phyloP scores from a whole-genome alignment of 2,329 filamentous ascomycete genomes.

The Trichocomaceae sp. region DNA sequence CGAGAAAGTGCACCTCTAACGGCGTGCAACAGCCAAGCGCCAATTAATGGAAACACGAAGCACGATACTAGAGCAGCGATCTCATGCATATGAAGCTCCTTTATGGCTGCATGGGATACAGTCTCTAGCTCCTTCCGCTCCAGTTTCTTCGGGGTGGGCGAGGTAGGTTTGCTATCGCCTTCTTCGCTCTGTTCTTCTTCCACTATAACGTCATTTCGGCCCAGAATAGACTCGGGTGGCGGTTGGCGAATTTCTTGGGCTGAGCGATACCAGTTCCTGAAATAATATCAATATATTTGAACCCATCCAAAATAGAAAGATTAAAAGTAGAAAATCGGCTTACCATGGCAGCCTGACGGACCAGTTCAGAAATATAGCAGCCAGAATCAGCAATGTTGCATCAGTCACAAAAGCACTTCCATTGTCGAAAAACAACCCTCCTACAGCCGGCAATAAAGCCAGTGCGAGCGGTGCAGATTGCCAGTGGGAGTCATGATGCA shows the following conservation, averaged over 20 bases:
- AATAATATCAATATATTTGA: conserved; percentile 12
- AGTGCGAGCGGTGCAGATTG: conserved; percentile 75
- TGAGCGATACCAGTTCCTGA: conserved; percentile 66
- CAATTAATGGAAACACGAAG: conserved; percentile 68
- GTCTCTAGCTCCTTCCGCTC: conserved; percentile 13
- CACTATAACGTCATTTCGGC: conserved; percentile 24
- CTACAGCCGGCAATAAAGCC: conserved; percentile 78
- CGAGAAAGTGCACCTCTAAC: conserved; percentile 75
- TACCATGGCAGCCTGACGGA: conserved; percentile 85
- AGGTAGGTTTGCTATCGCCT: neutral
- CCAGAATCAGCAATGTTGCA: conserved; percentile 69
- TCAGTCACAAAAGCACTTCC: conserved; percentile 80
- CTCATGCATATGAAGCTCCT: conserved; percentile 69
- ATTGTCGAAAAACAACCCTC: conserved; percentile 75
- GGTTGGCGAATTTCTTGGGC: conserved; percentile 58
- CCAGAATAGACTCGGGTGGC: conserved; percentile 16
- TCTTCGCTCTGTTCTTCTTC: conserved; percentile 17
- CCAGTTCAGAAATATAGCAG: conserved; percentile 86
- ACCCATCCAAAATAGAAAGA: neutral
- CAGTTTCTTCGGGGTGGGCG: neutral
- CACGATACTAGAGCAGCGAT: conserved; percentile 67
- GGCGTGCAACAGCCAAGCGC: conserved; percentile 76
- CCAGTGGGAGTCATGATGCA: conserved; percentile 59
- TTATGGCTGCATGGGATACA: conserved; percentile 38
- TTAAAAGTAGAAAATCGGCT: conserved; percentile 19